Evolutionary conservation across 176 grass and related monocot species (phyloP).

Genomic region (Avena sativa): DNA sequence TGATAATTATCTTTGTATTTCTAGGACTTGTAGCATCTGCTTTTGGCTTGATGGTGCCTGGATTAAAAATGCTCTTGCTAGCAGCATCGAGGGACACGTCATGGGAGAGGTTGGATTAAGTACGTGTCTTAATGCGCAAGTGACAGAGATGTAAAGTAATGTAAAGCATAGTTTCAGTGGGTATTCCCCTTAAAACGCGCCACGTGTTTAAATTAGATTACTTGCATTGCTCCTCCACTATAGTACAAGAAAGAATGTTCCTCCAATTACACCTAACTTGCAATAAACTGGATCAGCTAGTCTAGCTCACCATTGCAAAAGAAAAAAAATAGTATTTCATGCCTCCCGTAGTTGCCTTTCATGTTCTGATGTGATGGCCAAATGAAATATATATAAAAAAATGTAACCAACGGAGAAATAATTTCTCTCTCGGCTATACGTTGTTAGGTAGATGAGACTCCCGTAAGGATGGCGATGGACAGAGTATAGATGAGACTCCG

Average conservation of each 20-base stretch:
- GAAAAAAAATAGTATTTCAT: not conserved
- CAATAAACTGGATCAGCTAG: slow-evolving; percentile 36
- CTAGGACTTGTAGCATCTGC: not conserved
- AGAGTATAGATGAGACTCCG: too few species aligned
- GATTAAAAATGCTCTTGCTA: too few species aligned
- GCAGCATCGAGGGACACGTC: slow-evolving; percentile 34
- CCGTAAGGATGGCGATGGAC: too few species aligned
- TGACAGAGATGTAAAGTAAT: slow-evolving; percentile 54
- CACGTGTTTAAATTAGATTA: slow-evolving; percentile 46
- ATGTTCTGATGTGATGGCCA: slow-evolving; percentile 49
- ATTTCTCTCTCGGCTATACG: too few species aligned
- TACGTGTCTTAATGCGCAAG: slow-evolving; percentile 49
- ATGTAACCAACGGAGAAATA: too few species aligned
- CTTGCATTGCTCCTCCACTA: slow-evolving; percentile 48
- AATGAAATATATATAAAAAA: not conserved
- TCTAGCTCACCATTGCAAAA: not conserved
- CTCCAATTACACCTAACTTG: slow-evolving; percentile 40
- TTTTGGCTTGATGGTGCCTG: slow-evolving; percentile 36
- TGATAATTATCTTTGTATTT: not conserved
- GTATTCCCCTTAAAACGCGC: slow-evolving; percentile 14
- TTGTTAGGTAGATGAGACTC: too few species aligned
- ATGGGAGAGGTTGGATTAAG: slow-evolving; percentile 49
- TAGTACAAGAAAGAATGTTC: slow-evolving; percentile 52
- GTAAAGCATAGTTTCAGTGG: slow-evolving; percentile 37
- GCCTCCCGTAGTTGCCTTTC: slow-evolving; percentile 32